Evolutionary conservation across 352 stramenopile genomes (phyloP).

Genomic region (Nothophytophthora sp.): DNA sequence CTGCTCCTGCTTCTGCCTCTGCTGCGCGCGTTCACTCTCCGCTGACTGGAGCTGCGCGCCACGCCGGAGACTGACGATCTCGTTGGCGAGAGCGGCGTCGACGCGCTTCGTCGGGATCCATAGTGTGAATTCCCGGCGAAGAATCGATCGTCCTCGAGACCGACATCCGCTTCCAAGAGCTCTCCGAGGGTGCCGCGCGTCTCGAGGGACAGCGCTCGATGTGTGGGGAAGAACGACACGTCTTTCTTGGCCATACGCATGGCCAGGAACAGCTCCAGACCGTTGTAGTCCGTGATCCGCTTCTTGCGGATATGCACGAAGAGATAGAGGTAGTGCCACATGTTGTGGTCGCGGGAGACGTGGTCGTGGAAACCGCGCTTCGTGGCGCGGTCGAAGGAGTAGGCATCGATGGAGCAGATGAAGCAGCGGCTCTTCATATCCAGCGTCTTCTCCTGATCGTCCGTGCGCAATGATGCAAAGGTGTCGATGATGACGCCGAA

Average conservation of each 20-base stretch:
- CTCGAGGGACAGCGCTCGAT: slow-evolving; percentile 58
- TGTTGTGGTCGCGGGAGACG: slow-evolving; percentile 77
- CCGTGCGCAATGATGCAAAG: slow-evolving; percentile 68
- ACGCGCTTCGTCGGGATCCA: slow-evolving; percentile 7
- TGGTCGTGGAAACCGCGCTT: slow-evolving; percentile 76
- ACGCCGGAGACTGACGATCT: slow-evolving; percentile 12
- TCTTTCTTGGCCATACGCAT: slow-evolving; percentile 78
- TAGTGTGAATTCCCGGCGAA: slow-evolving; percentile 14
- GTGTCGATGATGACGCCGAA: slow-evolving; percentile 86
- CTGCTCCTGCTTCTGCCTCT: slow-evolving; percentile 13
- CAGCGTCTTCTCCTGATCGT: slow-evolving; percentile 63
- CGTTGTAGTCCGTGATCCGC: slow-evolving; percentile 75
- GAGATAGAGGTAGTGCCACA: slow-evolving; percentile 82
- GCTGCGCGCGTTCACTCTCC: no score
- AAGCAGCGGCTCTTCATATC: slow-evolving; percentile 79
- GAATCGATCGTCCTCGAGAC: slow-evolving; percentile 16
- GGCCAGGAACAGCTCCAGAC: slow-evolving; percentile 78
- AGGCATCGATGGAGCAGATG: slow-evolving; percentile 81
- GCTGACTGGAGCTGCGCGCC: no score
- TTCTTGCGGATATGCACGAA: slow-evolving; percentile 86
- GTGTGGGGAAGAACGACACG: slow-evolving; percentile 75
- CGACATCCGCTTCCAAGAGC: background rate
- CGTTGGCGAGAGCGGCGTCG: slow-evolving; percentile 11
- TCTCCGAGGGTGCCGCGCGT: slow-evolving; percentile 19
- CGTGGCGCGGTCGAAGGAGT: slow-evolving; percentile 70